These are phyloP conservation scores for Kappamyces sp. DNA, from an alignment of 192 early-diverging fungal species.

Conservation along the genomic window DNA sequence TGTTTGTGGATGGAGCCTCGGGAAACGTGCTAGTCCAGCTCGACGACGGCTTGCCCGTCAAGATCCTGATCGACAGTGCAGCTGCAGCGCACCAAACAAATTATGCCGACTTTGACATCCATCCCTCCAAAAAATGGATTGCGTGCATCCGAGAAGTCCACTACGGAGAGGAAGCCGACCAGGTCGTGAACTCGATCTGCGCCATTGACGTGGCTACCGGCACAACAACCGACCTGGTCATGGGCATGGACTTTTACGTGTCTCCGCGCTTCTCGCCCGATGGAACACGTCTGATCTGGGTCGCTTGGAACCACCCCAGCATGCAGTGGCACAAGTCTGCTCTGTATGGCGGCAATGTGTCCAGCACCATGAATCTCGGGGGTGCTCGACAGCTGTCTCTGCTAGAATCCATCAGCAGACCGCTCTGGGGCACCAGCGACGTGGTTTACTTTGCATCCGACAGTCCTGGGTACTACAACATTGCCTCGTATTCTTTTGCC, in stretches of 20 bases:
- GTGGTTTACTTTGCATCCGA: slow-evolving; percentile 62
- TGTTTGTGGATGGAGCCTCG: slow-evolving; percentile 56
- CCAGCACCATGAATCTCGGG: slow-evolving; percentile 28
- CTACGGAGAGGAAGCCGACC: slow-evolving; percentile 35
- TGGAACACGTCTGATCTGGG: slow-evolving; percentile 49
- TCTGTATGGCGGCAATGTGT: slow-evolving; percentile 41
- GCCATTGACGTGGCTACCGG: slow-evolving; percentile 35
- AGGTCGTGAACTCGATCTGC: slow-evolving; percentile 54
- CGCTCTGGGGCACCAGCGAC: slow-evolving; percentile 41
- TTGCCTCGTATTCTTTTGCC: slow-evolving; percentile 43
- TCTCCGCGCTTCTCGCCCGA: slow-evolving; percentile 48
- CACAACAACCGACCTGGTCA: slow-evolving; percentile 38
- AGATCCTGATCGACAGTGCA: slow-evolving; percentile 23
- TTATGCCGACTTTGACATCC: slow-evolving; percentile 61
- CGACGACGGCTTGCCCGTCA: slow-evolving; percentile 31
- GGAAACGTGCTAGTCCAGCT: slow-evolving; percentile 25
- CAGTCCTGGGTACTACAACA: slow-evolving; percentile 67
- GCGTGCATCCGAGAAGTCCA: slow-evolving; percentile 70
- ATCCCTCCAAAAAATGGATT: slow-evolving; percentile 45
- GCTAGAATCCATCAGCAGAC: slow-evolving; percentile 26
- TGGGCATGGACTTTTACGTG: slow-evolving; percentile 62
- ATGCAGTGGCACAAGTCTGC: slow-evolving; percentile 76
- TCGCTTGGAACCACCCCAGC: slow-evolving; percentile 66
- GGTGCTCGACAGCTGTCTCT: slow-evolving; percentile 43
- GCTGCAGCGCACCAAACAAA: slow-evolving; percentile 14